Conservation (phyloP, 2,329 filamentous ascomycete genomes). For the Paecilomyces formosus region DNA sequence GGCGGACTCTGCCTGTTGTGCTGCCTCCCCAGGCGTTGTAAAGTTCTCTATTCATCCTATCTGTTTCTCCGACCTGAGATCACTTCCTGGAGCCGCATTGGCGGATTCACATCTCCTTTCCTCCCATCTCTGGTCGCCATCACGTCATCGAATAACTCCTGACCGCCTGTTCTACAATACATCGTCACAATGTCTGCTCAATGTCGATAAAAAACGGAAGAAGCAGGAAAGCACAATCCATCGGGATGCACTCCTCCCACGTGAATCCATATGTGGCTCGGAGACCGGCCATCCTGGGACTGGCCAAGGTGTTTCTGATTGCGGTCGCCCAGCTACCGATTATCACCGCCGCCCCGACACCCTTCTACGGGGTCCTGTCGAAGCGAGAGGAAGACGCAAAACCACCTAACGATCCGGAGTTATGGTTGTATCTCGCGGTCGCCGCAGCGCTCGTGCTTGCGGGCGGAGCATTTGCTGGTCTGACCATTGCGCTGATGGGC, state of each 20-base stretch:
- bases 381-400: constrained; percentile 35
- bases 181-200: not conserved
- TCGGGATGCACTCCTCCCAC: constrained; percentile 9
- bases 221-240: too few species aligned
- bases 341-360: constrained; percentile 29
- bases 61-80: not conserved
- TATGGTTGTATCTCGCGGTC: constrained; percentile 75
- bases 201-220: not conserved
- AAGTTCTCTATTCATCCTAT: not conserved
- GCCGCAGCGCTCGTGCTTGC: constrained; percentile 76
- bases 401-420: constrained; percentile 52
- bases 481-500: constrained; percentile 65
- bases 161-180: not conserved
- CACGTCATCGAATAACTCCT: not conserved
- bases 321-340: constrained; percentile 30
- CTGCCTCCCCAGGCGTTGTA: not conserved
- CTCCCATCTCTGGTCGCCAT: not conserved
- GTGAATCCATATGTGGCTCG: constrained; percentile 25
- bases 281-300: constrained; percentile 31
- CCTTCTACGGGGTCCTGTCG: constrained; percentile 12
- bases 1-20: not conserved
- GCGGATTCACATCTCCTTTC: not conserved
- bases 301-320: constrained; percentile 35
- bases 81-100: not conserved
- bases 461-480: constrained; percentile 86